Evolutionary conservation across 2,329 filamentous ascomycete species (phyloP), one percentile per base, ranked within the genome.

Genomic region (Microcyclospora tardicrescens): DNA sequence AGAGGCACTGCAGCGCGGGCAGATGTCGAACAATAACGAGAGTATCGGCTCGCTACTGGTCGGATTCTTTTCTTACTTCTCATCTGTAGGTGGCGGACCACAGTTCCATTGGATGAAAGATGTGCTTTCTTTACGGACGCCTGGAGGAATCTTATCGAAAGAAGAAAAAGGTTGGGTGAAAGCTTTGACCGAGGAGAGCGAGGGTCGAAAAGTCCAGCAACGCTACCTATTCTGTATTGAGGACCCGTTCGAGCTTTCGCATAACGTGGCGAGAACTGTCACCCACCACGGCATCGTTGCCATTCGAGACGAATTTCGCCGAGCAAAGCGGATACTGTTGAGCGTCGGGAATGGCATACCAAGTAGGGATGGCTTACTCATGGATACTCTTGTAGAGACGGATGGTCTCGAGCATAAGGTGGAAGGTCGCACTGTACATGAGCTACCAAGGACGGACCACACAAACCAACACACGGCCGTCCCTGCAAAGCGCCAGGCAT

Each of bases 181-280:
- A n/a, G 84, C 84, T 5, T 82, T 78, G 55, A 86, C 81, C 0
- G 61, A 76, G 16, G 73, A 79, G 43, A 62, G 66, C 16, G 67
- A 53, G 35, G 67, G 49, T 53, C 58, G 49, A 46, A 82, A 86
- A 53, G 71, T 89, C 11, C 75, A 82, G 2, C 76, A 86, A 53
- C 76, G 85, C 10, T 93, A 85, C 57, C 71, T 94, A 4, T 82
- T 94, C 48, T 84, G 84, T 27, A 87, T 95, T 43, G 87, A 94
- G 56, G 87, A 94, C 57, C 87, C 87, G 0, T 94, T 94, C 53
- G 85, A 94, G 63, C 62, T 78, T 2, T 79, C 85, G 31, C 85
- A 94, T 61, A 95, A 94, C 50, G 81, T 94, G 28, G 87, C 83
- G 2, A 71, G 84, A 36, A 93, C 85, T 0, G 85, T 94, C 1